Evolutionary conservation across 768 basidiomycete species (phyloP).

Genomic region (Dacryopinax spathularia): DNA sequence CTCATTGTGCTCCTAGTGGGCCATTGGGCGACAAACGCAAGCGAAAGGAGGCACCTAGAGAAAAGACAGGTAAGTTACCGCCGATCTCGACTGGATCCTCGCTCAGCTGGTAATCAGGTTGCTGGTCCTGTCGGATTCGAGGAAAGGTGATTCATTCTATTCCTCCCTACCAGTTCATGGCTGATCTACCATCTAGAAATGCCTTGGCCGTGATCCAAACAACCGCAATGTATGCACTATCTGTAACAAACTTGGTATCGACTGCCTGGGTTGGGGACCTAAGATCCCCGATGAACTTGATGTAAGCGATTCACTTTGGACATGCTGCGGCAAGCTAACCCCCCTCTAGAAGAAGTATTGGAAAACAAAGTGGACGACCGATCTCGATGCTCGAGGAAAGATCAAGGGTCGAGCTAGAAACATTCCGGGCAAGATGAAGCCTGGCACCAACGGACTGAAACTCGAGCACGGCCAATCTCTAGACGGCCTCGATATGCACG

Average conservation of each 20-base stretch:
- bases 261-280: constrained; percentile 74
- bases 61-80: background rate
- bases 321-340: background rate
- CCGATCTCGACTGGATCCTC: background rate
- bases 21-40: background rate
- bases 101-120: background rate
- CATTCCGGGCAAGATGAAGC: background rate
- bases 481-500: background rate
- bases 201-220: background rate
- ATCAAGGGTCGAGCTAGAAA: background rate
- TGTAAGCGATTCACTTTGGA: background rate
- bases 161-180: background rate
- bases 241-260: constrained; percentile 63
- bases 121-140: background rate
- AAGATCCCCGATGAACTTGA: constrained; percentile 37
- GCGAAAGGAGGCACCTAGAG: background rate
- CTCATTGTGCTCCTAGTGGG: background rate
- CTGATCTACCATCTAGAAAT: background rate
- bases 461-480: background rate
- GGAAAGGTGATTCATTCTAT: background rate
- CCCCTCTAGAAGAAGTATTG: background rate
- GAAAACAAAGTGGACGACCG: background rate
- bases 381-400: background rate
- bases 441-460: background rate
- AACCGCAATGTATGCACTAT: background rate